Evolutionary conservation across 2,329 filamentous ascomycete species (phyloP).

Genomic region (Ceratocystis alfenasii): DNA sequence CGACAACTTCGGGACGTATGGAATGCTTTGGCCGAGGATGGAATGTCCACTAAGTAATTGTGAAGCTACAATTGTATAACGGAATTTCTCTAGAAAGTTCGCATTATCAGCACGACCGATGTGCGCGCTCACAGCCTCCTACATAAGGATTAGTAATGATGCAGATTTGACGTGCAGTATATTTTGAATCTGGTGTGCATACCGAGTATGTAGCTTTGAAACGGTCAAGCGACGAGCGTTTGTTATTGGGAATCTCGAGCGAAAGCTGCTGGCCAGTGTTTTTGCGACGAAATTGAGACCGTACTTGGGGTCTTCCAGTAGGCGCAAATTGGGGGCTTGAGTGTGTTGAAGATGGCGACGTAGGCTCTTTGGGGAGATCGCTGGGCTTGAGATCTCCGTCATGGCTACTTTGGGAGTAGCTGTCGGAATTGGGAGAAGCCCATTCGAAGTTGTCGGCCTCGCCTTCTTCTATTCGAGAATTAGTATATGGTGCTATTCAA

Average conservation of each 20-base stretch:
- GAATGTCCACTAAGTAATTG: slow-evolving; percentile 68
- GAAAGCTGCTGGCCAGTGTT: slow-evolving; percentile 34
- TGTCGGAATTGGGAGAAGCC: slow-evolving; percentile 33
- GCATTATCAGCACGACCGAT: slow-evolving; percentile 68
- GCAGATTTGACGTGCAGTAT: background rate
- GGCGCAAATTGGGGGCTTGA: slow-evolving; percentile 45
- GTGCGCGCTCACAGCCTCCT: slow-evolving; percentile 59
- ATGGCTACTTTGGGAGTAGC: slow-evolving; percentile 24
- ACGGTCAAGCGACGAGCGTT: slow-evolving; percentile 33
- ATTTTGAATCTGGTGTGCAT: slow-evolving; percentile 25
- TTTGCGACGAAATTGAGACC: slow-evolving; percentile 41
- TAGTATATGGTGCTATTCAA: slow-evolving; percentile 17
- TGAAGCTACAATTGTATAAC: slow-evolving; percentile 84
- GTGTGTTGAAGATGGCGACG: slow-evolving; percentile 36
- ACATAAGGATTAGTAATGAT: slow-evolving; percentile 18
- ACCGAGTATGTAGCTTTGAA: slow-evolving; percentile 43
- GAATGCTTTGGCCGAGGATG: slow-evolving; percentile 31
- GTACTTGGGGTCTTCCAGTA: slow-evolving; percentile 42
- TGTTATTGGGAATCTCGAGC: slow-evolving; percentile 31
- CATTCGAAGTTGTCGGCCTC: slow-evolving; percentile 38
- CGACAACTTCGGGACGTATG: slow-evolving; percentile 14
- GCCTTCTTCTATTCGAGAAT: slow-evolving; percentile 35
- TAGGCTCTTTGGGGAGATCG: slow-evolving; percentile 24
- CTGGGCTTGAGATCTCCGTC: slow-evolving; percentile 26
- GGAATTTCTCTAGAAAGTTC: slow-evolving; percentile 81